Base-by-base conservation (phyloP, 805 yeast species). In the Nematodospora valgi region DNA sequence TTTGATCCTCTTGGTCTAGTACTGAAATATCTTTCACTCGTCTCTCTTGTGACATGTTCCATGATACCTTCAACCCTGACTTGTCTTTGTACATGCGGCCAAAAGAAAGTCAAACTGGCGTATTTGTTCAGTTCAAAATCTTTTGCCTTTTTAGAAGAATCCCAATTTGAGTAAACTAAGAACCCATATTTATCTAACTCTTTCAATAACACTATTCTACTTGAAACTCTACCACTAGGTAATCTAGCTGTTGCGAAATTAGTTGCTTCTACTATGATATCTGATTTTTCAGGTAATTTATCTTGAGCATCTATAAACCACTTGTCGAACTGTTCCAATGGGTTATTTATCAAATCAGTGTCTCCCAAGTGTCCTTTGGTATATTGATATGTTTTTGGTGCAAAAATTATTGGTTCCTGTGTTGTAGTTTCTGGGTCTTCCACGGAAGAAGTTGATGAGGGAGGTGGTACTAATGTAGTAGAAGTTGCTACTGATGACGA, bases 1-100 rank as follows among this genome's bases (percentile, higher is more conserved):
- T 84, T 80, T 20, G 95, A 84, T 5, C 94, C 97, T 39, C 95
- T 71, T 24, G 98, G 98, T 54, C 98, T 74, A 0, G 95, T 82
- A 34, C 76, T 72, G 61, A 78, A 93, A 61, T 93, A 93, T 32
- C 81, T 69, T 47, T 82, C 78, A 5, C 86, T 76, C 20, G 83
- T 86, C 48, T 84, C 89, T 39, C 80, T 68, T 18, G 78, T 68
- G 27, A 89, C 84, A 42, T 71, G 74, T 58, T 85, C 94, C 47
- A 86, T 79, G 7, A 64, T 45, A 21, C 98, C 98, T 58, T 93
- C 98, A 6, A 93, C 81, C 43, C 98, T 75, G 4, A 93, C 95
- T 61, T 88, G 97, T 46, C 97, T 78, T 64, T 93, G 96, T 25
- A 82, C 58, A 44, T 78, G 80, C 39, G 84, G 85, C 98, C 98